phyloP scores from a whole-genome alignment of 2,329 filamentous ascomycete genomes.

The Curvularia spicifera region DNA sequence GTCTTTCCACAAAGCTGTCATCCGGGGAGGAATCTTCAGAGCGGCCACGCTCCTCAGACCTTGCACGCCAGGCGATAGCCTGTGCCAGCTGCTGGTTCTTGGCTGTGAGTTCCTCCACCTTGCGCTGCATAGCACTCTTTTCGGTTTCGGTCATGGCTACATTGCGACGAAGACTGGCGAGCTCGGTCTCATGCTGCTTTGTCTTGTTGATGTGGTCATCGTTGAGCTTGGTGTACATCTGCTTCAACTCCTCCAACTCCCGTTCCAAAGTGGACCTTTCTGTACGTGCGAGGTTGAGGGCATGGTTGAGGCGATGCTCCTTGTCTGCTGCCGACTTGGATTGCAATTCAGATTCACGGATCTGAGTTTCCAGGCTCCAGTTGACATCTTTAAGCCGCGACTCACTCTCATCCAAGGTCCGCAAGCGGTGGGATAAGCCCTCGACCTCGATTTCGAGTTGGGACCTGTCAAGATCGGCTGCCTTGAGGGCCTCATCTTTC shows the following conservation, averaged over 20 bases:
- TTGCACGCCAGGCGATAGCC: conserved; percentile 77
- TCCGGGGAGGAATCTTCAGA: conserved; percentile 62
- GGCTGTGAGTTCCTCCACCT: conserved; percentile 82
- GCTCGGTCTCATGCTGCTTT: conserved; percentile 87
- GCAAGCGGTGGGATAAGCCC: conserved; percentile 77
- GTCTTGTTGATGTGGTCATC: conserved; percentile 79
- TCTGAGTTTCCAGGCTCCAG: conserved; percentile 92
- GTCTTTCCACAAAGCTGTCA: conserved; percentile 62
- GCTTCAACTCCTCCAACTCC: conserved; percentile 88
- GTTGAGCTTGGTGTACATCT: conserved; percentile 75
- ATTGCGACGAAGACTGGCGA: conserved; percentile 82
- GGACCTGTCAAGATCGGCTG: conserved; percentile 74
- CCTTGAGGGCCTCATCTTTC: conserved; percentile 84
- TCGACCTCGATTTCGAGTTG: conserved; percentile 83
- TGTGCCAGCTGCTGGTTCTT: conserved; percentile 92
- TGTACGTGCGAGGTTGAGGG: conserved; percentile 69
- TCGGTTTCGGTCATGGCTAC: conserved; percentile 80
- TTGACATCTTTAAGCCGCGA: conserved; percentile 98
- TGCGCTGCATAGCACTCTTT: conserved; percentile 76
- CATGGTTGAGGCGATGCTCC: conserved; percentile 80
- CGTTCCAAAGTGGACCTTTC: conserved; percentile 82
- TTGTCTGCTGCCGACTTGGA: conserved; percentile 79
- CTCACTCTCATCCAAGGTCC: conserved; percentile 88
- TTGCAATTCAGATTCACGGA: conserved; percentile 79
- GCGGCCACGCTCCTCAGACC: conserved; percentile 64